Evolutionary conservation across 352 stramenopile genomes (phyloP).

Genomic region (Blastocystis hominis): DNA sequence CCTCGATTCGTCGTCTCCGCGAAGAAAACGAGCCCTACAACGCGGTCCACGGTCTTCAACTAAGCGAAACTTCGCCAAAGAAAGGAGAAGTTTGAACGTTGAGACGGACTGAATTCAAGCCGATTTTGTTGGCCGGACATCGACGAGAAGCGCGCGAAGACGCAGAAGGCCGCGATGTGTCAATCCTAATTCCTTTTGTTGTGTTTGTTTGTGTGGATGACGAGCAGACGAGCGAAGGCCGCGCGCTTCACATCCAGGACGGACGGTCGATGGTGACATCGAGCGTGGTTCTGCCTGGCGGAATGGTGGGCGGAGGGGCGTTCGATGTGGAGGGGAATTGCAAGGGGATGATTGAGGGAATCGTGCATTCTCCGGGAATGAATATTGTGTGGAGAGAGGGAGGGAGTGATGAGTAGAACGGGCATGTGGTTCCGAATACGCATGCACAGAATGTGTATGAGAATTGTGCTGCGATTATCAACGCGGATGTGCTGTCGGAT

Average conservation of each 20-base stretch:
- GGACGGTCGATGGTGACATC: slow-evolving; percentile 14
- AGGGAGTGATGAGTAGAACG: neutral
- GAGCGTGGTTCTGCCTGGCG: neutral
- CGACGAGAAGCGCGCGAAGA: neutral
- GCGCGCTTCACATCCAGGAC: neutral
- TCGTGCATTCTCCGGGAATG: slow-evolving; percentile 9
- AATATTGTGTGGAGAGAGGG: neutral
- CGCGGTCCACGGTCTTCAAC: neutral
- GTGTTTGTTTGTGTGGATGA: neutral
- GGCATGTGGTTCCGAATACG: slow-evolving; percentile 3
- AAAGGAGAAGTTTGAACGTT: neutral
- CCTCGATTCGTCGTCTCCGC: neutral
- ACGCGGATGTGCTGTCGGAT: neutral
- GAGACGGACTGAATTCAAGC: neutral
- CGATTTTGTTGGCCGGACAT: slow-evolving; percentile 10
- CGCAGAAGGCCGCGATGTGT: neutral
- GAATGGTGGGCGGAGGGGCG: slow-evolving; percentile 4
- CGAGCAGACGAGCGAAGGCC: neutral
- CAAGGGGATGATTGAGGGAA: slow-evolving; percentile 46
- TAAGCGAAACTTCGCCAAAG: neutral
- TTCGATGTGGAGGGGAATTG: slow-evolving; percentile 32
- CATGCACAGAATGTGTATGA: slow-evolving; percentile 50
- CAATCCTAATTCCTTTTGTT: slow-evolving; percentile 25
- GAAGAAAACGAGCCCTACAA: slow-evolving; percentile 28
- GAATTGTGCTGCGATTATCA: slow-evolving; percentile 33